Evolutionary conservation across 73 alveolate genomes (phyloP).

Genomic region (Paraurostyla sp.): DNA sequence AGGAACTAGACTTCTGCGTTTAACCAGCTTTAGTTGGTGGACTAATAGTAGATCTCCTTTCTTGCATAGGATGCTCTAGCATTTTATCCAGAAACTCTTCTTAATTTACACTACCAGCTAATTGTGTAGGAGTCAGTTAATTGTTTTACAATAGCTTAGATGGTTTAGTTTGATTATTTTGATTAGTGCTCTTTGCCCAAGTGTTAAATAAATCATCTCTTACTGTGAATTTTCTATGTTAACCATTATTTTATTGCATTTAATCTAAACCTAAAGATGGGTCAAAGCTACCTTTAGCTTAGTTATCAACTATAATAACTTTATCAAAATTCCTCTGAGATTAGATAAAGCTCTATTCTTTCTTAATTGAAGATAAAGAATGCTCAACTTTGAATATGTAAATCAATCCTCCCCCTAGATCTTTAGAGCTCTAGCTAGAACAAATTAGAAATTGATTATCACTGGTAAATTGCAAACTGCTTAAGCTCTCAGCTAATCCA

Average conservation of each 20-base stretch:
- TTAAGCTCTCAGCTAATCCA: neutral
- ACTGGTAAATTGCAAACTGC: neutral
- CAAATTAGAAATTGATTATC: neutral
- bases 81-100: too few relatives aligned
- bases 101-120: too few relatives aligned
- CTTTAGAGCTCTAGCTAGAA: conserved; percentile 5
- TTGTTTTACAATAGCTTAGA: too few relatives aligned
- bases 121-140: too few relatives aligned
- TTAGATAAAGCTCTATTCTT: neutral
- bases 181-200: conserved; percentile 60
- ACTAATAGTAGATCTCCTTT: too few relatives aligned
- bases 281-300: neutral
- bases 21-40: too few relatives aligned
- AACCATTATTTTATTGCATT: neutral
- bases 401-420: conserved; percentile 51
- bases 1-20: too few relatives aligned
- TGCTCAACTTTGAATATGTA: conserved; percentile 45
- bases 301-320: conserved; percentile 5
- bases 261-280: neutral
- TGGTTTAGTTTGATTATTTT: too few relatives aligned
- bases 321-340: conserved; percentile 4
- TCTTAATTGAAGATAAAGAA: neutral
- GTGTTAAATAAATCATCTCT: conserved; percentile 57
- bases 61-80: too few relatives aligned
- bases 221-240: conserved; percentile 32